Evolutionary conservation across 139 green algal species (phyloP).

Genomic region (Auxenochlorella pyrenoidosa): DNA sequence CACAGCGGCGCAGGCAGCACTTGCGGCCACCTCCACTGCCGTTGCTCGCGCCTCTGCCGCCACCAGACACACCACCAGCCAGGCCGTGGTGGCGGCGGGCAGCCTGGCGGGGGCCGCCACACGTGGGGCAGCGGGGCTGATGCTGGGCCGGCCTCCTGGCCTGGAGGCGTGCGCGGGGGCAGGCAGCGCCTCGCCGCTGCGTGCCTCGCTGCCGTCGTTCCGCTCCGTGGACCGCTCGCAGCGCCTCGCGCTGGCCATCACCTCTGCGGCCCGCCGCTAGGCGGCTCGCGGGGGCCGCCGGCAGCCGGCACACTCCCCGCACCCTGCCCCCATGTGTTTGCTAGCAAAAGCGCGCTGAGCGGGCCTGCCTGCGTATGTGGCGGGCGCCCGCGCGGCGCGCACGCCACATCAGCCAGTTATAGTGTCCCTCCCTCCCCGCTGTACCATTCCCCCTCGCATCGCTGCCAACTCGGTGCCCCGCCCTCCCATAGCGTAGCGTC

Average conservation of each 20-base stretch:
- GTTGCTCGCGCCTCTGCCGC: constrained; percentile 9
- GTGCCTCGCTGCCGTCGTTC: constrained; percentile 4
- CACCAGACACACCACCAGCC: constrained; percentile 22
- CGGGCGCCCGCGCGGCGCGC: no score
- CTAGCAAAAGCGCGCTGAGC: no score
- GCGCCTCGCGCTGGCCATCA: constrained; percentile 35
- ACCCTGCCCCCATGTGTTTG: no score
- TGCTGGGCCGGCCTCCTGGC: neutral
- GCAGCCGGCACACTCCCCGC: no score
- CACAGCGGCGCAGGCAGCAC: constrained; percentile 28
- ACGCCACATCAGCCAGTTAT: neutral
- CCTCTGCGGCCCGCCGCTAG: constrained; percentile 3
- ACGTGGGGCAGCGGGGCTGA: constrained; percentile 15
- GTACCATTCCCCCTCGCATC: neutral
- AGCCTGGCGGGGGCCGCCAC: constrained; percentile 28
- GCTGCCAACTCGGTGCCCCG: neutral
- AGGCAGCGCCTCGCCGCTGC: neutral
- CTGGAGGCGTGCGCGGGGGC: neutral
- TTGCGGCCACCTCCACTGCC: constrained; percentile 19
- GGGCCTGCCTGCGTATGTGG: no score
- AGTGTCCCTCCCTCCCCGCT: no score
- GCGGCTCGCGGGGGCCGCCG: no score
- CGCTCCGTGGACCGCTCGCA: constrained; percentile 20
- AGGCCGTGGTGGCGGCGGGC: constrained; percentile 7
- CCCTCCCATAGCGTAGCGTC: neutral